Percentiles rank a stretch among this genome's conserved stretches.
Evolutionary conservation across 306 rosid species (phyloP).

Genomic region (Lathyrus tuberosus): DNA sequence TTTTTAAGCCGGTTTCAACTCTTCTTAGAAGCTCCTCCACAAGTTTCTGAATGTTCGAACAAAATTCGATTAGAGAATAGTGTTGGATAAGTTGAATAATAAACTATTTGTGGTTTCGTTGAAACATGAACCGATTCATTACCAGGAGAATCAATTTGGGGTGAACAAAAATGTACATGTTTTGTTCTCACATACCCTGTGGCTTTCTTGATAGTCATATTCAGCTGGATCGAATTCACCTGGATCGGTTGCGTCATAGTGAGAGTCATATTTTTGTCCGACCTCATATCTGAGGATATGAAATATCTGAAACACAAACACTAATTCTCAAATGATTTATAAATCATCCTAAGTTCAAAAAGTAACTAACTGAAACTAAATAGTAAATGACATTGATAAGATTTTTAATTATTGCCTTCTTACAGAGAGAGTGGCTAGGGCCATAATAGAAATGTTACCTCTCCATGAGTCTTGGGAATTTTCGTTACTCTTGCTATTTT

Average conservation of each 20-base stretch:
- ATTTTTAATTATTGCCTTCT: slow-evolving; percentile 2
- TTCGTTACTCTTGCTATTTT: slow-evolving; percentile 84
- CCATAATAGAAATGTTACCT: slow-evolving; percentile 53
- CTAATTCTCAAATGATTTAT: no score
- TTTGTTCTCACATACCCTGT: slow-evolving; percentile 63
- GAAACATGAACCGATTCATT: no score
- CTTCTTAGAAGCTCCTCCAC: no score
- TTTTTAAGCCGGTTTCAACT: no score
- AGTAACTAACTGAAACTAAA: neutral
- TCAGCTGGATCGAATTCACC: slow-evolving; percentile 68
- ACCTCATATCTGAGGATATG: slow-evolving; percentile 76
- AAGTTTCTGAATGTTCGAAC: no score
- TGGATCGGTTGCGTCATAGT: slow-evolving; percentile 68
- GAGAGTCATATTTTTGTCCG: slow-evolving; percentile 82
- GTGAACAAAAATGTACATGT: slow-evolving; percentile 12
- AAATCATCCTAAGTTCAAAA: neutral
- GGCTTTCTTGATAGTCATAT: slow-evolving; percentile 44
- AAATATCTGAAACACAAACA: slow-evolving; percentile 73
- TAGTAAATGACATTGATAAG: slow-evolving; percentile 15
- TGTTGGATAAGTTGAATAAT: no score
- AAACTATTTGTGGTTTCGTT: no score
- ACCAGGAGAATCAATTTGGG: no score
- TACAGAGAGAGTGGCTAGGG: neutral
- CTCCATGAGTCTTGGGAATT: slow-evolving; percentile 81
- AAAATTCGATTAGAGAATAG: no score